phyloP scores from a whole-genome alignment of 352 stramenopile genomes.

The Lagenidium giganteum region DNA sequence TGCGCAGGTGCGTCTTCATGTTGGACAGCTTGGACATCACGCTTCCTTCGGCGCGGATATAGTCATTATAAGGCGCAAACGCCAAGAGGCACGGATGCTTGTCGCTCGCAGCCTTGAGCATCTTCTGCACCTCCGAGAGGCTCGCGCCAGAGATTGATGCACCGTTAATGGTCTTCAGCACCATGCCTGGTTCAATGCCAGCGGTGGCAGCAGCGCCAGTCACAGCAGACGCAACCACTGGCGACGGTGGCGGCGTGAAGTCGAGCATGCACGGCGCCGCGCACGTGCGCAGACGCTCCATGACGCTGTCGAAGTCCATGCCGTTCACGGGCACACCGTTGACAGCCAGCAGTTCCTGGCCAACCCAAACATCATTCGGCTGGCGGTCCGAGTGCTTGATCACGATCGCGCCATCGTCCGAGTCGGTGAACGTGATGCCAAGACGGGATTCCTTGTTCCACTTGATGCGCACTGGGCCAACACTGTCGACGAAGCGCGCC shows the following conservation, averaged over 20 bases:
- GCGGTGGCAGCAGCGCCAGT: slow-evolving; percentile 11
- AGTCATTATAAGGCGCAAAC: slow-evolving; percentile 19
- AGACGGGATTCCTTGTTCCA: slow-evolving; percentile 42
- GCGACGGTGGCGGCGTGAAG: slow-evolving; percentile 39
- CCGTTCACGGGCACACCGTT: slow-evolving; percentile 25
- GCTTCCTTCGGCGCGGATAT: background rate
- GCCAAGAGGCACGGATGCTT: slow-evolving; percentile 17
- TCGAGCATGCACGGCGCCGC: slow-evolving; percentile 36
- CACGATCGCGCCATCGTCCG: slow-evolving; percentile 24
- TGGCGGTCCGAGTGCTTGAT: slow-evolving; percentile 31
- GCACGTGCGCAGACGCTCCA: slow-evolving; percentile 27
- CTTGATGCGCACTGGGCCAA: slow-evolving; percentile 24
- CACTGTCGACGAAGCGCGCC: slow-evolving; percentile 22
- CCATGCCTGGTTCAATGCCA: slow-evolving; percentile 29
- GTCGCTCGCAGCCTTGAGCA: slow-evolving; percentile 20
- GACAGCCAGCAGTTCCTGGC: slow-evolving; percentile 39
- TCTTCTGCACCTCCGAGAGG: slow-evolving; percentile 24
- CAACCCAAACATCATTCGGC: slow-evolving; percentile 21
- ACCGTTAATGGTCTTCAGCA: slow-evolving; percentile 30
- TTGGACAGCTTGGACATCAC: background rate
- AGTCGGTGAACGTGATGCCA: slow-evolving; percentile 43
- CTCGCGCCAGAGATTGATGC: slow-evolving; percentile 27
- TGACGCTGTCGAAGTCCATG: slow-evolving; percentile 30
- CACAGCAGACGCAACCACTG: slow-evolving; percentile 35
- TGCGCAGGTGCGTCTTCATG: slow-evolving; percentile 14